Conservation (phyloP, 2,329 filamentous ascomycete species). For the Fusarium pseudonygamai region DNA sequence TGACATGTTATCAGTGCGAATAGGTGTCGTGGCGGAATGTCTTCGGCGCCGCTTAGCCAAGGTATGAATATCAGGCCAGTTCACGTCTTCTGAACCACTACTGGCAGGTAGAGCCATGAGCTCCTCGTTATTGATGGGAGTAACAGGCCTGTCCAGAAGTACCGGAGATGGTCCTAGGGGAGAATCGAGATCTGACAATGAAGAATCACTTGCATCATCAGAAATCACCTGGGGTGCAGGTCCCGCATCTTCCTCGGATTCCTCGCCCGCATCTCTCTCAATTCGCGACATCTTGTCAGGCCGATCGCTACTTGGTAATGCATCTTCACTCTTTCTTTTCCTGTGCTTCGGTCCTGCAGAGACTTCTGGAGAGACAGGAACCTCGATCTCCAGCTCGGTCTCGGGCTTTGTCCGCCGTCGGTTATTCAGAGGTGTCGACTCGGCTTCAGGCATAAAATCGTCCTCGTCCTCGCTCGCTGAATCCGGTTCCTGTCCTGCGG, state of each 20-base stretch:
- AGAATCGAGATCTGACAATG: conserved; percentile 51
- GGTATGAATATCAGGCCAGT: conserved; percentile 63
- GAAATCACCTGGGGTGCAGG: conserved; percentile 7
- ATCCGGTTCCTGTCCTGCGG: conserved; percentile 45
- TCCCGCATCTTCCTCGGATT: conserved; percentile 23
- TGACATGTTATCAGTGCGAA: conserved; percentile 55
- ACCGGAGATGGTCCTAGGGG: conserved; percentile 46
- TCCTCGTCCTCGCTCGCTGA: conserved; percentile 58
- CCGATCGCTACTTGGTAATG: conserved; percentile 49
- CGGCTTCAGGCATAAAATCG: conserved; percentile 69
- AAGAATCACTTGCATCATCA: conserved; percentile 49
- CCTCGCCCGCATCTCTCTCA: conserved; percentile 31
- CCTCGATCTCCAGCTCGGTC: conserved; percentile 28
- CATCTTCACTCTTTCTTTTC: conserved; percentile 67
- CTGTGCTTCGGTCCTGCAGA: conserved; percentile 50
- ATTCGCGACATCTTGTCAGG: conserved; percentile 50
- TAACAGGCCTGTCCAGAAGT: conserved; percentile 47
- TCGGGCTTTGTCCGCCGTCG: conserved; percentile 51
- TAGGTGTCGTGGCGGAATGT: conserved; percentile 50
- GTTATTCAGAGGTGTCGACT: conserved; percentile 71
- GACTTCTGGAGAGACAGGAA: conserved; percentile 40
- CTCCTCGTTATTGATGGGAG: conserved; percentile 58
- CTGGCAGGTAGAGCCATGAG: conserved; percentile 66
- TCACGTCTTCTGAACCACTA: conserved; percentile 58
- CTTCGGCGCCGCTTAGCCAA: conserved; percentile 59